Evolutionary conservation across 192 early-diverging fungal species (phyloP), one percentile per base, ranked within the genome.

Genomic region (Globomyces pollinis-pini): DNA sequence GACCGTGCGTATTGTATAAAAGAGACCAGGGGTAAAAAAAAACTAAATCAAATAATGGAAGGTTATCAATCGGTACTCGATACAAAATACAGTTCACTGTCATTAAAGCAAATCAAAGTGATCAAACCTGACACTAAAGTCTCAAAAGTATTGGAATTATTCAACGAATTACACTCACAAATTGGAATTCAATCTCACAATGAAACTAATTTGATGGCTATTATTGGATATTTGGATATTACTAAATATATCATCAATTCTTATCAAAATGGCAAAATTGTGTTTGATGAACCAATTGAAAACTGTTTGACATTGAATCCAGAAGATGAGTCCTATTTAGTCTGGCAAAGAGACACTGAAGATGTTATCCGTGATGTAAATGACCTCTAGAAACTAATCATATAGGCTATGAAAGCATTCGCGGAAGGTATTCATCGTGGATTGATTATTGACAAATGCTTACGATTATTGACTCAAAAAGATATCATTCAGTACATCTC

Each of bases 301-400:
- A 24, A 24, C 18, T 13, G 6, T n/a, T 24, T 52, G 9, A 52
- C 50, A 6, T 20, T 52, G 6, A 36, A 52, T 36, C 31, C 31
- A 3, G 50, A 52, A 32, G 50, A 52, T 16, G 50, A 52, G 34
- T 24, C 1, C 23, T 52, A 52, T 24, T 52, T 52, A 24, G 50
- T 52, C 16, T 52, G 50, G 50, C 18, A 52, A 18, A 15, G 50
- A 24, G 15, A 36, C 21, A 18, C 26, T 12, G 31, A 20, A n/a
- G 50, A 52, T 43, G 13, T 43, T 6, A 16, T 43, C 0, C 7
- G 41, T 6, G 41, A 43, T 18, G 41, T 43, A 43, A n/a, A n/a
- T n/a, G n/a, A n/a, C n/a, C n/a, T n/a, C n/a, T n/a, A 6, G 1
- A 36, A 43, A 16, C 0, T 18, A 18, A 0, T 43, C 13, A 43